Conservation (phyloP, 2,329 filamentous ascomycete species). For the Phaeosphaeriaceae sp. region DNA sequence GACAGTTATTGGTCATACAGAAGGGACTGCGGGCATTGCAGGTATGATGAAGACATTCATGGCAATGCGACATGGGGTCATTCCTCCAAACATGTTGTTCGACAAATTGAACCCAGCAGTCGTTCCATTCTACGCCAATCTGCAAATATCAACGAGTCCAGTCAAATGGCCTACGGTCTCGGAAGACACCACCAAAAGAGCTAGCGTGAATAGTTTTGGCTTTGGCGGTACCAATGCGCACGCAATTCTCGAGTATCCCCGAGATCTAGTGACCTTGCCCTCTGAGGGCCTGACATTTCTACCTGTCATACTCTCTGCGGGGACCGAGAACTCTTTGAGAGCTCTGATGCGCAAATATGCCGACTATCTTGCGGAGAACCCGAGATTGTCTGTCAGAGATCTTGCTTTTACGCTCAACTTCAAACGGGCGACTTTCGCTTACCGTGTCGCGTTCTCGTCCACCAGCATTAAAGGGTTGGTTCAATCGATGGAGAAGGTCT, state of each 20-base stretch:
- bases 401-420: slow-evolving; percentile 3
- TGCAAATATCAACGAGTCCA: not conserved
- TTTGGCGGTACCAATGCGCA: slow-evolving; percentile 36
- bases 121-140: not conserved
- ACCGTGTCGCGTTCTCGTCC: slow-evolving; percentile 6
- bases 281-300: too few relatives aligned
- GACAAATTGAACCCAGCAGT: slow-evolving; percentile 14
- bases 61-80: slow-evolving; percentile 44
- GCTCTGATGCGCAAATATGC: not conserved
- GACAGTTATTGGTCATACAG: slow-evolving; percentile 52
- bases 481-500: not conserved
- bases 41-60: slow-evolving; percentile 49
- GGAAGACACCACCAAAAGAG: slow-evolving; percentile 3
- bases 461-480: slow-evolving; percentile 3
- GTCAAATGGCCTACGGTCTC: slow-evolving; percentile 22
- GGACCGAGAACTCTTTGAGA: too few relatives aligned
- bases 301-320: too few relatives aligned
- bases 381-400: not conserved
- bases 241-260: slow-evolving; percentile 24
- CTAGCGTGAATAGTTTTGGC: slow-evolving; percentile 32
- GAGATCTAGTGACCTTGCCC: too few relatives aligned
- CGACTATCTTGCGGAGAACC: not conserved
- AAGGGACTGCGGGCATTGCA: slow-evolving; percentile 47
- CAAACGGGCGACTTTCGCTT: not conserved
- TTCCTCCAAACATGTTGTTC: slow-evolving; percentile 36